Evolutionary conservation across 2,329 filamentous ascomycete genomes (phyloP).

Genomic region (Metarhizium album): DNA sequence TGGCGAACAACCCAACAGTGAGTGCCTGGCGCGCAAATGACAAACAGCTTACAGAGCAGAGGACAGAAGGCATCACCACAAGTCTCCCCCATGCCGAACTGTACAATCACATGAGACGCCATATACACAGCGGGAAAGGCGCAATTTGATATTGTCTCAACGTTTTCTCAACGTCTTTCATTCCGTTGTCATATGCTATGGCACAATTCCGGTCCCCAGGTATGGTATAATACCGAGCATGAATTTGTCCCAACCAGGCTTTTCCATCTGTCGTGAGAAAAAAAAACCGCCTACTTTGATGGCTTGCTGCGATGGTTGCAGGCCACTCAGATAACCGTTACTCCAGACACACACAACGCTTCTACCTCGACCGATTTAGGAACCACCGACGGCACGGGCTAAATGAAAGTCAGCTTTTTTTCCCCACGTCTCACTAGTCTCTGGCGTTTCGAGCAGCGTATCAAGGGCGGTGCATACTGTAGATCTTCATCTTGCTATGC

Average conservation of each 20-base stretch:
- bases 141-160: not conserved
- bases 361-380: constrained; percentile 27
- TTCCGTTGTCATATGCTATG: constrained; percentile 29
- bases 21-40: no score
- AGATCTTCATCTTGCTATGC: constrained; percentile 97
- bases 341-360: constrained; percentile 22
- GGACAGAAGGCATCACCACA: not conserved
- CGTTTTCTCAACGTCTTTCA: constrained; percentile 20
- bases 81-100: not conserved
- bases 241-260: constrained; percentile 29
- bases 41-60: no score
- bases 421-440: not conserved
- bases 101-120: not conserved
- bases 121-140: not conserved
- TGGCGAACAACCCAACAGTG: no score
- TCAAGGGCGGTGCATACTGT: constrained; percentile 52
- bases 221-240: constrained; percentile 30
- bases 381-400: constrained; percentile 51
- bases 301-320: constrained; percentile 23
- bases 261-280: constrained; percentile 18
- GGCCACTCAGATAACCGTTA: constrained; percentile 28
- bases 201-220: constrained; percentile 23
- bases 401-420: constrained; percentile 6
- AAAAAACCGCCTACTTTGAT: constrained; percentile 22
- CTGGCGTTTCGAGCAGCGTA: not conserved